Evolutionary conservation across 192 early-diverging fungal genomes (phyloP).

Genomic region (Thoreauomyces humboldtii): DNA sequence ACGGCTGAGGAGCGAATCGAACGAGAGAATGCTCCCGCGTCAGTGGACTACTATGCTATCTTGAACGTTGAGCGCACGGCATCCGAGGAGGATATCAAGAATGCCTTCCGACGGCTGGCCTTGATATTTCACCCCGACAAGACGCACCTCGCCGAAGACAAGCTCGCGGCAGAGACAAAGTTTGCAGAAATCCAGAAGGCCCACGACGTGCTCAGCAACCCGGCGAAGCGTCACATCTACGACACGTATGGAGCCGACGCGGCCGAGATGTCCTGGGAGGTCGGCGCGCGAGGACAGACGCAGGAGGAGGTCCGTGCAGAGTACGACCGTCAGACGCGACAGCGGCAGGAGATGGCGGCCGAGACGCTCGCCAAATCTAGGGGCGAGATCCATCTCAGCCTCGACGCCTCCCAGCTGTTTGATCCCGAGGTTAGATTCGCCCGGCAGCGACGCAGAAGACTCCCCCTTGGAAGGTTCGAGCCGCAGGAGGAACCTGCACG

Average conservation of each 20-base stretch:
- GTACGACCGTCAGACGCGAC: slow-evolving; percentile 38
- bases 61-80: slow-evolving; percentile 42
- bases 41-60: slow-evolving; percentile 36
- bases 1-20: slow-evolving; percentile 10
- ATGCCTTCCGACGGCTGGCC: slow-evolving; percentile 49
- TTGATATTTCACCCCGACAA: slow-evolving; percentile 60
- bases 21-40: slow-evolving; percentile 13
- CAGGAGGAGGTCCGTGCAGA: slow-evolving; percentile 46
- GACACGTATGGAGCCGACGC: slow-evolving; percentile 51
- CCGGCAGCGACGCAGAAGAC: not conserved
- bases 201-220: slow-evolving; percentile 50
- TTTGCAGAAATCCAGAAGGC: slow-evolving; percentile 53
- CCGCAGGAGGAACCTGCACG: not conserved
- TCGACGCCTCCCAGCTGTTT: slow-evolving; percentile 51
- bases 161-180: slow-evolving; percentile 41
- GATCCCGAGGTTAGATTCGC: slow-evolving; percentile 13
- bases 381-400: slow-evolving; percentile 46
- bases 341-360: slow-evolving; percentile 37
- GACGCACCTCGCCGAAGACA: slow-evolving; percentile 41
- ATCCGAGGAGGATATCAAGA: slow-evolving; percentile 51
- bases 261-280: slow-evolving; percentile 47
- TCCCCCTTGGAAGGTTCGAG: slow-evolving; percentile 24
- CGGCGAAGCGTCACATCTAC: slow-evolving; percentile 53
- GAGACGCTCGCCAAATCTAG: slow-evolving; percentile 46
- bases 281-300: slow-evolving; percentile 29